These are phyloP conservation scores for Phytophthora pistaciae DNA, from an alignment of 352 stramenopile genomes.

Conservation along the genomic window DNA sequence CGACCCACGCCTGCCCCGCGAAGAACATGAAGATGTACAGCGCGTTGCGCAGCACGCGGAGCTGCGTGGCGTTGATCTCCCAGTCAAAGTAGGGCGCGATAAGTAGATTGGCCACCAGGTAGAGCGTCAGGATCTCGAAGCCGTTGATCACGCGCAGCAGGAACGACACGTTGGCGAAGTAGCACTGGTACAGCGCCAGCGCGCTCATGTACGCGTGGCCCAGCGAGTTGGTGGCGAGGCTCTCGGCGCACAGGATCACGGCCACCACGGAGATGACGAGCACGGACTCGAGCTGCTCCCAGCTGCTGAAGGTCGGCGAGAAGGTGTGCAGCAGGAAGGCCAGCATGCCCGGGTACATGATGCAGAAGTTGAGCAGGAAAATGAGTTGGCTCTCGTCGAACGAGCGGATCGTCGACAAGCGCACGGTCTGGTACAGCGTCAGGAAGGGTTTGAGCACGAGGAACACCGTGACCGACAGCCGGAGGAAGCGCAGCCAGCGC, in stretches of 20 bases:
- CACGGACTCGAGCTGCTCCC: conserved; percentile 64
- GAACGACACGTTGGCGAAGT: conserved; percentile 86
- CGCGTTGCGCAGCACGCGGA: conserved; percentile 69
- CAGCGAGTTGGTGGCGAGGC: conserved; percentile 70
- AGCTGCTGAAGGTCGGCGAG: conserved; percentile 67
- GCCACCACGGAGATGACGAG: conserved; percentile 65
- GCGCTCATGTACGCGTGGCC: conserved; percentile 85
- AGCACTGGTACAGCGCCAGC: conserved; percentile 84
- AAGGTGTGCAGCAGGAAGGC: conserved; percentile 77
- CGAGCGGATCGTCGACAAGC: conserved; percentile 48
- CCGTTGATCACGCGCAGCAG: conserved; percentile 65
- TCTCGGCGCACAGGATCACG: conserved; percentile 71
- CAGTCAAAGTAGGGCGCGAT: conserved; percentile 56
- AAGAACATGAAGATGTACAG: conserved; percentile 91
- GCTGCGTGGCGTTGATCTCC: conserved; percentile 52
- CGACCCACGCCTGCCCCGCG: conserved; percentile 77
- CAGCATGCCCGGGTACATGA: conserved; percentile 76
- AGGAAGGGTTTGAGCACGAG: conserved; percentile 79
- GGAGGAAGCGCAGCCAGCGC: conserved; percentile 77
- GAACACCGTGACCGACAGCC: conserved; percentile 72
- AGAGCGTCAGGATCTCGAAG: conserved; percentile 70
- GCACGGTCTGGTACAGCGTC: conserved; percentile 77
- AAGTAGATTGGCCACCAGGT: conserved; percentile 70
- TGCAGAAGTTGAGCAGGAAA: conserved; percentile 81
- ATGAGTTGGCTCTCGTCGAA: conserved; percentile 74